Evolutionary conservation across 441 rosid genomes (phyloP).

Genomic region (Corymbia calophylla): DNA sequence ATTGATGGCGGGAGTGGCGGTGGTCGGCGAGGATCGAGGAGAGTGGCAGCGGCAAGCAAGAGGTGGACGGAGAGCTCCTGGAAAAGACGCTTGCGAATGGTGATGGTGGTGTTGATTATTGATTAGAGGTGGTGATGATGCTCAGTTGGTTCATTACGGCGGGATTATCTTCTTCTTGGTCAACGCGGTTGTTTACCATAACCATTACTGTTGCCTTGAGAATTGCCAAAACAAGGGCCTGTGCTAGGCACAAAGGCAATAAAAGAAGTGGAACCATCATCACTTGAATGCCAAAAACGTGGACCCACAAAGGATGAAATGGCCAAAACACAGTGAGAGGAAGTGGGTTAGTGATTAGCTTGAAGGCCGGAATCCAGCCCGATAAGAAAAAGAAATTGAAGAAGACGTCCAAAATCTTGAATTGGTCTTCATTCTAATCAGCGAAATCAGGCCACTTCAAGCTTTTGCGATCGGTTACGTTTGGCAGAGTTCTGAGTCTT

Average conservation of each 20-base stretch:
- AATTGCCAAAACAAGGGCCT: too few species aligned
- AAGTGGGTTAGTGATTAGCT: neutral
- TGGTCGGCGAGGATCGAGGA: conserved; percentile 29
- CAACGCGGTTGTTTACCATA: too few species aligned
- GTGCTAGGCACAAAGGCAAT: neutral
- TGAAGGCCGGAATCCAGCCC: neutral
- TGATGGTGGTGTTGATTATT: too few species aligned
- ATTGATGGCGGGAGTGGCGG: neutral
- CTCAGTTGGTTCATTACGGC: too few species aligned
- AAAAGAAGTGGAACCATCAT: neutral
- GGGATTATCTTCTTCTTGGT: too few species aligned
- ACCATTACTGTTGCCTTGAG: too few species aligned
- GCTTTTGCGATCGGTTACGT: neutral
- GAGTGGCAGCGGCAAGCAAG: conserved; percentile 7
- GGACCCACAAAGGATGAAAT: neutral
- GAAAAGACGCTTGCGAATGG: too few species aligned
- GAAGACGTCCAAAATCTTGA: neutral
- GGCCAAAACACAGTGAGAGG: neutral
- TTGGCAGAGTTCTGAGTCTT: neutral
- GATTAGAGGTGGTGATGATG: too few species aligned
- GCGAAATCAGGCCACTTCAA: neutral
- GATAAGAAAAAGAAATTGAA: neutral
- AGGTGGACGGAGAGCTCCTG: too few species aligned
- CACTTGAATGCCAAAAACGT: neutral
- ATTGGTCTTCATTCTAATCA: neutral